Evolutionary conservation across 768 basidiomycete species (phyloP).

Genomic region (Collybiopsis luxurians): DNA sequence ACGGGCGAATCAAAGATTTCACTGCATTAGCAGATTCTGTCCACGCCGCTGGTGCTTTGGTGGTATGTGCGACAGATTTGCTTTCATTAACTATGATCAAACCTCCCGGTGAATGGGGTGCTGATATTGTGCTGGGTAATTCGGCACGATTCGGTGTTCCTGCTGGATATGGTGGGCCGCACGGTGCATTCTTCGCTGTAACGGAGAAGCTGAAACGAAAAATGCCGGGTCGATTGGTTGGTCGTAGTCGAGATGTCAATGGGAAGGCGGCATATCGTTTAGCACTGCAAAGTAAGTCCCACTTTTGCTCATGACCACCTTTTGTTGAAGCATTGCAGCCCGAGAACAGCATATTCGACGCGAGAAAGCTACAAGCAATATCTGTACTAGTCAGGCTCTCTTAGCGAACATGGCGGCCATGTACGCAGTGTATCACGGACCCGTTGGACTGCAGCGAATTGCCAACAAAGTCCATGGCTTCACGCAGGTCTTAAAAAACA

Average conservation of each 20-base stretch:
- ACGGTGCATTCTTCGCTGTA: constrained; percentile 96
- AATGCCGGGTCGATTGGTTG: constrained; percentile 98
- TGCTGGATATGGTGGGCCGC: constrained; percentile 95
- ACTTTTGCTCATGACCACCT: background rate
- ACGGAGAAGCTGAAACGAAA: constrained; percentile 91
- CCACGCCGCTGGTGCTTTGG: constrained; percentile 75
- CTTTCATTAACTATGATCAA: constrained; percentile 90
- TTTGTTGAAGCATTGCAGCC: constrained; percentile 41
- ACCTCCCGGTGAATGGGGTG: constrained; percentile 98
- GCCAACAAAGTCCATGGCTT: constrained; percentile 89
- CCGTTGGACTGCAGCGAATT: constrained; percentile 78
- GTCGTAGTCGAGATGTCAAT: constrained; percentile 78
- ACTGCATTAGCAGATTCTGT: constrained; percentile 58
- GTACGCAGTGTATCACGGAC: constrained; percentile 97
- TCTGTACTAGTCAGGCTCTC: constrained; percentile 96
- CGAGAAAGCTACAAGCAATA: constrained; percentile 97
- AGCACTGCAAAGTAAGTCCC: constrained; percentile 83
- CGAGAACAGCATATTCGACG: constrained; percentile 97
- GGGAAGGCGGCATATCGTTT: constrained; percentile 90
- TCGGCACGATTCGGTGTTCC: constrained; percentile 97
- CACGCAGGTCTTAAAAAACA: constrained; percentile 69
- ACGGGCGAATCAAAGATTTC: constrained; percentile 82
- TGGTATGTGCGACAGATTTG: constrained; percentile 88
- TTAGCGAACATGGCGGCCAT: constrained; percentile 99
- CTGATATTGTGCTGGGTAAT: constrained; percentile 93